Evolutionary conservation across 768 basidiomycete genomes (phyloP).

Genomic region (Lactarius hengduanensis): DNA sequence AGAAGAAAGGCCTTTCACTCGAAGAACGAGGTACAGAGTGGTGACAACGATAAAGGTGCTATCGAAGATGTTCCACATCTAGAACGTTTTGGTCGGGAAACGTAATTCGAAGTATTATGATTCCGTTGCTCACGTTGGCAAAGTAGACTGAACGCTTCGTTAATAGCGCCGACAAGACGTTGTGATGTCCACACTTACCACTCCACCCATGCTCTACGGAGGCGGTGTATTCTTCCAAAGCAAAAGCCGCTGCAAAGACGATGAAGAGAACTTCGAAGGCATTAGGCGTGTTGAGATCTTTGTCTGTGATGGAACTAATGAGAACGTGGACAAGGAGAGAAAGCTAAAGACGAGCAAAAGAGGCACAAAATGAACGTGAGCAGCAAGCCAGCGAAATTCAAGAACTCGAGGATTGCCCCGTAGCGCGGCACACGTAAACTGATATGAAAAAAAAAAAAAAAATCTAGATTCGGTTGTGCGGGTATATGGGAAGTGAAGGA

Average conservation of each 20-base stretch:
- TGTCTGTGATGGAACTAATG: slow-evolving; percentile 42
- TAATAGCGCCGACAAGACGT: slow-evolving; percentile 1
- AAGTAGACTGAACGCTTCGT: slow-evolving; percentile 59
- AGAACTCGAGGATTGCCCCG: slow-evolving; percentile 70
- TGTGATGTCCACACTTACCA: slow-evolving; percentile 48
- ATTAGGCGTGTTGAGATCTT: slow-evolving; percentile 50
- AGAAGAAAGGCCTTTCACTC: slow-evolving; percentile 58
- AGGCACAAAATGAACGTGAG: slow-evolving; percentile 73
- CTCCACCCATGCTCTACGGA: slow-evolving; percentile 86
- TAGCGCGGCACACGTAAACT: slow-evolving; percentile 84
- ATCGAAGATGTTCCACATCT: slow-evolving; percentile 94
- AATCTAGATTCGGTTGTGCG: background rate
- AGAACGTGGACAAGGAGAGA: slow-evolving; percentile 11
- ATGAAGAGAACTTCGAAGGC: slow-evolving; percentile 72
- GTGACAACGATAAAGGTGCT: slow-evolving; percentile 71
- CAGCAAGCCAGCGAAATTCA: slow-evolving; percentile 70
- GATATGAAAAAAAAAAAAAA: background rate
- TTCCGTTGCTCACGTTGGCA: slow-evolving; percentile 57
- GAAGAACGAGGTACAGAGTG: slow-evolving; percentile 61
- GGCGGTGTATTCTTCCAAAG: slow-evolving; percentile 84
- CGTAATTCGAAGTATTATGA: background rate
- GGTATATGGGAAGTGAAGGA: background rate
- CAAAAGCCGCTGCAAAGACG: slow-evolving; percentile 72
- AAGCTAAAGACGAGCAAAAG: slow-evolving; percentile 50
- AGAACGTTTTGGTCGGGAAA: background rate